Percentiles rank a stretch among this genome's conserved stretches.
phyloP scores from a whole-genome alignment of 495 filamentous ascomycete species.

The Aspergillus cavernicola region DNA sequence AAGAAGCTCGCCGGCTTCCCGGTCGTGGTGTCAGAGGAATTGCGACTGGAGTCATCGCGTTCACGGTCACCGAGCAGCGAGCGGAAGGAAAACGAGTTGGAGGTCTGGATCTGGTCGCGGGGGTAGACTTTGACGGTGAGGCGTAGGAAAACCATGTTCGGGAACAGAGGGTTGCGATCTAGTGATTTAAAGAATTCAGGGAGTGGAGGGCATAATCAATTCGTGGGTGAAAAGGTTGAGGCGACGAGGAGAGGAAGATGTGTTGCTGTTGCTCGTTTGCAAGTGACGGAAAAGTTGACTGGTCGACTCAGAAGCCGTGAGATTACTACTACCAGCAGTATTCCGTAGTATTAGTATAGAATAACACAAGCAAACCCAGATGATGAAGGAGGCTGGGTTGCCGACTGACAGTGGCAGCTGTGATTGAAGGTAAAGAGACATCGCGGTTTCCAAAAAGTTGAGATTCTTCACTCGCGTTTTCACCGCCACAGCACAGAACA shows the following conservation, averaged over 20 bases:
- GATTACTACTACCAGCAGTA: not conserved
- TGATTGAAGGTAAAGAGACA: too few relatives aligned
- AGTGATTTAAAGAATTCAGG: not conserved
- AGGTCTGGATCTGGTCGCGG: slow-evolving; percentile 21
- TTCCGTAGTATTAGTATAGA: too few relatives aligned
- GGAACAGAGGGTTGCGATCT: not conserved
- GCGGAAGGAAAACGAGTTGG: slow-evolving; percentile 11
- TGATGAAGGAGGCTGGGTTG: not conserved
- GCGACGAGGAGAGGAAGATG: not conserved
- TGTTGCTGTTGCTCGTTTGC: not conserved
- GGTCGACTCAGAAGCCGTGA: not conserved
- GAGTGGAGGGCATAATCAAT: not conserved
- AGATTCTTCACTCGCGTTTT: not conserved
- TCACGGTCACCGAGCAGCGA: slow-evolving; percentile 9
- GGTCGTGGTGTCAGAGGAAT: not conserved
- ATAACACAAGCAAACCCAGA: too few relatives aligned
- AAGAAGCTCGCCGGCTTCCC: slow-evolving; percentile 30
- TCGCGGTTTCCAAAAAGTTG: too few relatives aligned
- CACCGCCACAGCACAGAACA: too few relatives aligned
- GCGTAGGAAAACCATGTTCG: slow-evolving; percentile 35
- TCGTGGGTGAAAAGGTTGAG: not conserved
- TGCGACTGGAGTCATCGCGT: slow-evolving; percentile 14
- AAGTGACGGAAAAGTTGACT: not conserved
- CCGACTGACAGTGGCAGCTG: not conserved
- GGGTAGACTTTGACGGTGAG: slow-evolving; percentile 36